Evolutionary conservation across 2,329 filamentous ascomycete species (phyloP).

Genomic region (Microdochium bolleyi): DNA sequence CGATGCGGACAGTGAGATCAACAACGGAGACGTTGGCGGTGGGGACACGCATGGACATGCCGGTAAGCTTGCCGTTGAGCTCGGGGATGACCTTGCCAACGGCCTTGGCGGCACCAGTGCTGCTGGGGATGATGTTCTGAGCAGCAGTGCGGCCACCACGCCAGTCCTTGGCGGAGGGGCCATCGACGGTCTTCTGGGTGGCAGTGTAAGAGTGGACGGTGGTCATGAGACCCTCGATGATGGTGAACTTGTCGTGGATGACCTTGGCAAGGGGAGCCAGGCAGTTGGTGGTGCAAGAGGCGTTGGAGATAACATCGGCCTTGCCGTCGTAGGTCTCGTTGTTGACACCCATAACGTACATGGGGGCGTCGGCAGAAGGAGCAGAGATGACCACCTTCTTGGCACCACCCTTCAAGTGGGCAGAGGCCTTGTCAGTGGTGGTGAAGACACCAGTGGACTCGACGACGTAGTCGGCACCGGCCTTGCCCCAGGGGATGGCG

Average conservation of each 20-base stretch:
- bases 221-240: constrained; percentile 99
- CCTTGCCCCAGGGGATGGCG: constrained; percentile 82
- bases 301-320: constrained; percentile 94
- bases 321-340: constrained; percentile 86
- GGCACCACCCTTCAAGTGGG: constrained; percentile 91
- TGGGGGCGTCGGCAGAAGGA: constrained; percentile 90
- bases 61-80: constrained; percentile 98
- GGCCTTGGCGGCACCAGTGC: constrained; percentile 98
- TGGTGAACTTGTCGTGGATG: constrained; percentile 95
- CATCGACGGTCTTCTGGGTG: constrained; percentile 99
- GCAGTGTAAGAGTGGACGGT: constrained; percentile 99
- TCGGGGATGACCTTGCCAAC: constrained; percentile 99
- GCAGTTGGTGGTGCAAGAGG: constrained; percentile 99
- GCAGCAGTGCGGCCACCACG: constrained; percentile 97
- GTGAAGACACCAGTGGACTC: constrained; percentile 99
- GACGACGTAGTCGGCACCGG: constrained; percentile 87
- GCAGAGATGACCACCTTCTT: constrained; percentile 97
- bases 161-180: constrained; percentile 98
- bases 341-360: constrained; percentile 99
- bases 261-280: constrained; percentile 98
- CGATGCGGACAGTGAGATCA: constrained; percentile 87
- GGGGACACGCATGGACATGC: constrained; percentile 99
- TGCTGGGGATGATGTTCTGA: constrained; percentile 99
- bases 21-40: constrained; percentile 99
- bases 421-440: constrained; percentile 90